Base-by-base conservation (phyloP, 148 eudicot genomes). In the Rhododendron williamsianum region DNA sequence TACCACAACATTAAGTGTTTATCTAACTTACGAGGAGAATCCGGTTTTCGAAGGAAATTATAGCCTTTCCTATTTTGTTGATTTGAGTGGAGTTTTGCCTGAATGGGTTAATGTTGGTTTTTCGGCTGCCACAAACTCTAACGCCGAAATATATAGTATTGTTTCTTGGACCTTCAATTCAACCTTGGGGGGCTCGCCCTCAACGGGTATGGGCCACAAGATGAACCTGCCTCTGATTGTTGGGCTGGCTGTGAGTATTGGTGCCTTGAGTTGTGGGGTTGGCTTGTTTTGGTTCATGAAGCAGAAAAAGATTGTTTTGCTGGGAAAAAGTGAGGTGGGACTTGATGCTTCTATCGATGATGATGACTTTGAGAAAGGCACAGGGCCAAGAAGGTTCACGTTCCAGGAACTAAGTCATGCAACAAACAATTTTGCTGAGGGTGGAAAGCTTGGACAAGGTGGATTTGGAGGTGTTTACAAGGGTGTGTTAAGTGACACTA, bases 391-490 rank as follows among this genome's bases (percentile, higher is more conserved):
- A 23, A 74, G 78, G 36, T 74, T 36, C 78, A 74, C 8, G 0
- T 74, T 74, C 3, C 6, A 0, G 7, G n/a, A 74, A 36, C 21
- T 74, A 16, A 36, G 43, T 16, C 78, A 0, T 2, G 78, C 78
- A 74, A 74, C 78, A 18, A 35, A 74, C 35, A 25, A 67, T 67
- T 67, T 67, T 67, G 27, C 33, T 9, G 33, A 67, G 33, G 72
- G 15, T 9, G 46, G 78, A 36, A 74, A 74, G 78, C 78, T 74
- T 2, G 78, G 78, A 36, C 45, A 74, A 36, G 46, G 78, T 35
- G 46, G 78, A 36, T 38, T 74, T 19, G 46, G 46, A 74, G 48
- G 78, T 16, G 78, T 74, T 74, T 74, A 74, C 78, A 74, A 74
- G 4, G 78, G 78, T 18, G 8, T 74, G 45, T 7, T 74, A 38